Conservation (phyloP, 2,329 filamentous ascomycete genomes). For the Fusarium subtropicale region DNA sequence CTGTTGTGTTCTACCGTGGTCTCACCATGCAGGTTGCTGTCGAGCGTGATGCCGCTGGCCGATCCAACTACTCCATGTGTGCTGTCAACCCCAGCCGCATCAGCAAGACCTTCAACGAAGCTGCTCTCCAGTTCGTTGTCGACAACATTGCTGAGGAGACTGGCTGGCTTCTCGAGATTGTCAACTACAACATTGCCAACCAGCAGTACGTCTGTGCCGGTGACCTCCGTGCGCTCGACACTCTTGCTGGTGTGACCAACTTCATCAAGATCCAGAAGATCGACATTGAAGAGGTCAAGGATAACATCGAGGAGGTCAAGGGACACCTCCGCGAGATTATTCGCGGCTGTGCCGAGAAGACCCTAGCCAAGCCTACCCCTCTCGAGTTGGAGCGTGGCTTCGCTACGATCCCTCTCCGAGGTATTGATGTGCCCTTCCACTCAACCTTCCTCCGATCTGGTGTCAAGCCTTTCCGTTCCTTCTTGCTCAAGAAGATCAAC, state of each 20-base stretch:
- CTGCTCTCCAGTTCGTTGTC: constrained; percentile 95
- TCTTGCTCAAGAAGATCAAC: constrained; percentile 99
- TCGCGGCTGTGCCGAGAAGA: constrained; percentile 85
- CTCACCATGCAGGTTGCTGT: constrained; percentile 99
- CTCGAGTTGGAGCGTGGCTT: constrained; percentile 94
- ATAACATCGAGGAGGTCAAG: constrained; percentile 91
- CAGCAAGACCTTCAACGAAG: constrained; percentile 98
- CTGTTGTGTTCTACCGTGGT: constrained; percentile 98
- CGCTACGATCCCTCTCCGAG: constrained; percentile 94
- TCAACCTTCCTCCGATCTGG: constrained; percentile 97
- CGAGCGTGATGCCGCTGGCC: constrained; percentile 90
- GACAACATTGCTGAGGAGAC: constrained; percentile 95
- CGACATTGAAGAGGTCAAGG: constrained; percentile 93
- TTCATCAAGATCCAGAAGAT: constrained; percentile 97
- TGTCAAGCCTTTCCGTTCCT: constrained; percentile 98
- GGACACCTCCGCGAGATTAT: constrained; percentile 91
- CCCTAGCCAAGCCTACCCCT: constrained; percentile 87
- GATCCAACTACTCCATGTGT: constrained; percentile 99
- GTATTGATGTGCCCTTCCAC: constrained; percentile 99
- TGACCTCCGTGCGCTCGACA: constrained; percentile 77
- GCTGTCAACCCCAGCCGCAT: constrained; percentile 98
- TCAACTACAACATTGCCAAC: constrained; percentile 91
- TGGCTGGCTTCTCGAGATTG: constrained; percentile 96
- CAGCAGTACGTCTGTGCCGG: constrained; percentile 81
- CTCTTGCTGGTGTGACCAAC: constrained; percentile 85